phyloP scores from a whole-genome alignment of 164 flowering plant species.

The Houttuynia cordata region DNA sequence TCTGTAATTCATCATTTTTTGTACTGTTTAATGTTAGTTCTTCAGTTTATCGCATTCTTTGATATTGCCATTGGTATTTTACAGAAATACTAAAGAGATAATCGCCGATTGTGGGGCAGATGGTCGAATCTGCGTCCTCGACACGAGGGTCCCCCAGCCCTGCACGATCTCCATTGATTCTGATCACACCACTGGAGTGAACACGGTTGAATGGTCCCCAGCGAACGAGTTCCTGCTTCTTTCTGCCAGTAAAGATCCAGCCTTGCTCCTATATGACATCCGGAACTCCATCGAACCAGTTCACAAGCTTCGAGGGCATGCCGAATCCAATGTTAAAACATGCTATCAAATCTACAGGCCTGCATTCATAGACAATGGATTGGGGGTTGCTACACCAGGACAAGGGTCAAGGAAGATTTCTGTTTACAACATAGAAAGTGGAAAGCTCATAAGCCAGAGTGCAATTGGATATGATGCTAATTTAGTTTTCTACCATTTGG shows the following conservation, averaged over 20 bases:
- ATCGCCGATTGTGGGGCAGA: constrained; percentile 11
- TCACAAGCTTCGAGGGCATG: constrained; percentile 7
- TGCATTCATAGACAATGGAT: constrained; percentile 6
- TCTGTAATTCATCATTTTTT: neutral
- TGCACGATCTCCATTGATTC: constrained; percentile 8
- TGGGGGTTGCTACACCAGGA: constrained; percentile 6
- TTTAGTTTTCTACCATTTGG: neutral
- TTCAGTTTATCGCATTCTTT: too few species aligned
- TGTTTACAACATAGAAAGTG: constrained; percentile 4
- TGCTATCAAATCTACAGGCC: constrained; percentile 7
- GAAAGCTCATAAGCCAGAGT: constrained; percentile 3
- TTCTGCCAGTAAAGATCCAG: constrained; percentile 7
- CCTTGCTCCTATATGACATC: too few species aligned
- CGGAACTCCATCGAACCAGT: too few species aligned
- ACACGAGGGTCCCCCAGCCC: too few species aligned
- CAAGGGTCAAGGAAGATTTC: constrained; percentile 10
- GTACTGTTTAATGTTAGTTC: neutral
- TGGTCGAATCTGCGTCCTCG: constrained; percentile 8
- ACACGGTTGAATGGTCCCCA: constrained; percentile 8
- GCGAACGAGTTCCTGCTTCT: neutral
- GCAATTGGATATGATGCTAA: constrained; percentile 9
- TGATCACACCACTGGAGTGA: constrained; percentile 7
- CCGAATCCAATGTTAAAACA: neutral
- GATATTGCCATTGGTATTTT: too few species aligned
- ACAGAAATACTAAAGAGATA: constrained; percentile 1